phyloP scores from a whole-genome alignment of 1,284 basidiomycete genomes.

The Somion occarium region DNA sequence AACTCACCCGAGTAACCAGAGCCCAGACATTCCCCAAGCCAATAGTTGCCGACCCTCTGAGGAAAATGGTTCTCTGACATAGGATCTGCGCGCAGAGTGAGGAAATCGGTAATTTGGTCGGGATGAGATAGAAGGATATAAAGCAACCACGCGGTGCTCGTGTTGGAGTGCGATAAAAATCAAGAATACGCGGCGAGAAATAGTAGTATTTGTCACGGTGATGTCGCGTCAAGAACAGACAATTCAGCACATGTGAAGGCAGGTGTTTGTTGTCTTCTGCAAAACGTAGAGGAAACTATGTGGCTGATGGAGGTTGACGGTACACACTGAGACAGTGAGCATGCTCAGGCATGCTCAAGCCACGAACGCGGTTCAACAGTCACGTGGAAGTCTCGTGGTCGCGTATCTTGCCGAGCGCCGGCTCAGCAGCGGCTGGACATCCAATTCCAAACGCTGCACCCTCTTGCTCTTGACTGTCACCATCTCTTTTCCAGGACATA shows the following conservation, averaged over 20 bases:
- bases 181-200: neutral
- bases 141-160: conserved; percentile 3
- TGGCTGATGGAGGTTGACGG: neutral
- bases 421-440: neutral
- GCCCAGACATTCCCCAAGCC: conserved; percentile 27
- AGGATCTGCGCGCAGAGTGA: conserved; percentile 1
- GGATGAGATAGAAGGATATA: neutral
- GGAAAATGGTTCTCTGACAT: conserved; percentile 14
- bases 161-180: neutral
- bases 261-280: neutral
- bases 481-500: no score
- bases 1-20: conserved; percentile 33
- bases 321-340: neutral
- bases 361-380: conserved; percentile 16
- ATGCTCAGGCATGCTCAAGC: neutral
- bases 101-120: neutral
- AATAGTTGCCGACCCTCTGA: conserved; percentile 28
- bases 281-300: neutral
- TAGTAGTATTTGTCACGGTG: no score
- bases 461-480: no score
- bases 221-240: no score
- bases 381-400: conserved; percentile 24
- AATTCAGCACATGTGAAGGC: neutral
- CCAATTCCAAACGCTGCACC: no score
- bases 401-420: conserved; percentile 11